These are phyloP conservation scores for Triticum dicoccoides DNA, from an alignment of 176 grass and related monocot species.

Conservation along the genomic window DNA sequence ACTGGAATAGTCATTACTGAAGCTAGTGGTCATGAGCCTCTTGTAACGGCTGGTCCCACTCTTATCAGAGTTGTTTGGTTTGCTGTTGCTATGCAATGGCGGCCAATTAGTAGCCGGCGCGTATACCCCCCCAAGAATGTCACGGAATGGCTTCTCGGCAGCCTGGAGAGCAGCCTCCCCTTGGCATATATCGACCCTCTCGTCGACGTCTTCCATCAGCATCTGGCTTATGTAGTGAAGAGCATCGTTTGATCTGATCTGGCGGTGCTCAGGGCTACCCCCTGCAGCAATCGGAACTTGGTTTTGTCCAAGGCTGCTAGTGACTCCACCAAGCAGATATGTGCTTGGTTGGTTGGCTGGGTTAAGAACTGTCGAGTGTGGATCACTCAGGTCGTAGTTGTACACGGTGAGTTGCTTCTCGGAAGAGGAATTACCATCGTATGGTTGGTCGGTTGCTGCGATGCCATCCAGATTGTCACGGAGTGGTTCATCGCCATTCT, in stretches of 20 bases:
- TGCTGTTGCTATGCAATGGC: neutral
- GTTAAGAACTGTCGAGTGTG: neutral
- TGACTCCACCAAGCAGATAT: no score
- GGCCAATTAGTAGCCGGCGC: neutral
- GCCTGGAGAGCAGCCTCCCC: slow-evolving; percentile 31
- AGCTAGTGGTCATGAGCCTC: neutral
- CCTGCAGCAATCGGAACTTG: neutral
- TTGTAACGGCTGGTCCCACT: neutral
- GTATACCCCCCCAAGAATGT: slow-evolving; percentile 38
- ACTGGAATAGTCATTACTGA: neutral
- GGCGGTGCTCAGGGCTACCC: slow-evolving; percentile 4
- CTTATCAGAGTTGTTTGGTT: neutral
- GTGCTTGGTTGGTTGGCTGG: neutral
- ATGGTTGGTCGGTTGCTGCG: neutral
- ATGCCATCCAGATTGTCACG: neutral
- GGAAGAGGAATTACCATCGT: neutral
- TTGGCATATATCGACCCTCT: slow-evolving; percentile 1
- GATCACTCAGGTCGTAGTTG: neutral
- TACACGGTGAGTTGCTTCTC: neutral
- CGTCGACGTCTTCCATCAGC: slow-evolving; percentile 41
- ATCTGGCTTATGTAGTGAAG: slow-evolving; percentile 41
- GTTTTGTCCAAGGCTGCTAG: neutral
- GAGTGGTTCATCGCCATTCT: slow-evolving; percentile 18
- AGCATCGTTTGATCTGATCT: slow-evolving; percentile 13
- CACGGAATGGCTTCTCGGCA: slow-evolving; percentile 42